Evolutionary conservation across 495 filamentous ascomycete genomes (phyloP), one percentile per base, ranked within the genome.

Genomic region (Xylaria curta): DNA sequence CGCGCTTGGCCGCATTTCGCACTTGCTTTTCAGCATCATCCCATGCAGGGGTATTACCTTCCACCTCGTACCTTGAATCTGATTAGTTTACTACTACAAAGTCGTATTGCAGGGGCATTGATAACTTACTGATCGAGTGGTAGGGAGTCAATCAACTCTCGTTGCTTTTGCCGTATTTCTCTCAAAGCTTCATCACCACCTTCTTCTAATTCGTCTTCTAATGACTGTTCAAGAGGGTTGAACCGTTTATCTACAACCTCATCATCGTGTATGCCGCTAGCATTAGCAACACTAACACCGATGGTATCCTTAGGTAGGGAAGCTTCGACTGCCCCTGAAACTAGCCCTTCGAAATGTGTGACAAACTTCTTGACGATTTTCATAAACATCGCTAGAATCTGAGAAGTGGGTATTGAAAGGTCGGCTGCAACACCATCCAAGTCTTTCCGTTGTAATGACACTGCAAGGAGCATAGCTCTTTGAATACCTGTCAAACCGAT

Each of bases 341-440:
- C 83, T n/a, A 98, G 74, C 33, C 83, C 79, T 31, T 90, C 88
- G 83, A 99, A 94, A 74, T 92, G 87, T 17, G 87, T 85, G 0
- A 92, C 90, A 42, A 97, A 86, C 82, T 97, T 98, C 38, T 95
- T 87, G 74, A 98, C 86, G 74, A 96, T 91, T 84, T 98, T 98
- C 76, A 98, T 92, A 83, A 98, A 97, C 90, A 98, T 97, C 38
- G 95, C 94, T 36, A 99, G 85, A 3, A 97, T 85, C 81, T 98
- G 96, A 28, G 90, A 92, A 12, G 88, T 85, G 3, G 90, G 89
- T 0, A 97, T 78, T 24, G 83, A 86, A 4, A 97, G 80, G 77
- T 99, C 95, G 68, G 91, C 90, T 78, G 96, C 93, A 19, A 98
- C 79, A 26, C 89, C 87, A 2, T 95, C 92, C 6, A 99, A 80